Percentiles rank a stretch among this genome's conserved stretches.
These are phyloP conservation scores for Trichosanthes cucumerina DNA, from an alignment of 306 rosid genomes.

Conservation along the genomic window DNA sequence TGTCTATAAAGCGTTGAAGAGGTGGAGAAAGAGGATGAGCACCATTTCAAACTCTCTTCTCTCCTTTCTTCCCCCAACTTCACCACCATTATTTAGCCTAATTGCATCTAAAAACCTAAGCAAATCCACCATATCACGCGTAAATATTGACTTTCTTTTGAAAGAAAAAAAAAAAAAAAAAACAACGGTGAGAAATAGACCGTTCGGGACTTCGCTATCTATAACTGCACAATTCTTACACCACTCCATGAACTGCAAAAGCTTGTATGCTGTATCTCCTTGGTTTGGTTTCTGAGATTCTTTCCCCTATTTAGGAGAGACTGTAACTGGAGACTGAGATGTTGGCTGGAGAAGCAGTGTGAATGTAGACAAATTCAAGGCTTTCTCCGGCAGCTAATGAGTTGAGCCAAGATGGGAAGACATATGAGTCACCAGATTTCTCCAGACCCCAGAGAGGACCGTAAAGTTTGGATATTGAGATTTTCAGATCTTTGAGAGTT, in stretches of 20 bases:
- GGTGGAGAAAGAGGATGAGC: slow-evolving; percentile 99
- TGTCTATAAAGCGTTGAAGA: slow-evolving; percentile 45
- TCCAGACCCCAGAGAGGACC: slow-evolving; percentile 95
- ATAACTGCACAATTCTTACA: slow-evolving; percentile 61
- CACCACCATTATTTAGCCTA: slow-evolving; percentile 45
- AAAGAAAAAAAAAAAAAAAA: slow-evolving; percentile 17
- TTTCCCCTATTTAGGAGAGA: slow-evolving; percentile 34
- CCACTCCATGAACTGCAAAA: slow-evolving; percentile 27
- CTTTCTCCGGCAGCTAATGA: slow-evolving; percentile 69
- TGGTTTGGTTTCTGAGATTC: slow-evolving; percentile 1
- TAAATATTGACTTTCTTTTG: slow-evolving; percentile 13
- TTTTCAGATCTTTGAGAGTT: slow-evolving; percentile 43
- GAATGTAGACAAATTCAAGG: slow-evolving; percentile 92
- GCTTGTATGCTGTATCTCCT: slow-evolving; percentile 9
- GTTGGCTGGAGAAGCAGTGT: slow-evolving; percentile 66
- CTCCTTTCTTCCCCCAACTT: slow-evolving; percentile 78
- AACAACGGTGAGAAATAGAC: slow-evolving; percentile 11
- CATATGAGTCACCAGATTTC: slow-evolving; percentile 49
- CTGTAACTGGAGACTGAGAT: slow-evolving; percentile 57
- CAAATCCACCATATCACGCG: slow-evolving; percentile 42
- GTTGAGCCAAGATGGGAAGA: slow-evolving; percentile 74
- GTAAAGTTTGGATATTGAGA: slow-evolving; percentile 60
- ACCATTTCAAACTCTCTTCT: slow-evolving; percentile 70
- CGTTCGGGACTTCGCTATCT: slow-evolving; percentile 41
- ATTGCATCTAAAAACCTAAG: slow-evolving; percentile 18